A percentile compares a stretch with the other conserved stretches of the same genome.
Conservation (phyloP, 2,329 filamentous ascomycete species). For the Diaporthe helianthi region DNA sequence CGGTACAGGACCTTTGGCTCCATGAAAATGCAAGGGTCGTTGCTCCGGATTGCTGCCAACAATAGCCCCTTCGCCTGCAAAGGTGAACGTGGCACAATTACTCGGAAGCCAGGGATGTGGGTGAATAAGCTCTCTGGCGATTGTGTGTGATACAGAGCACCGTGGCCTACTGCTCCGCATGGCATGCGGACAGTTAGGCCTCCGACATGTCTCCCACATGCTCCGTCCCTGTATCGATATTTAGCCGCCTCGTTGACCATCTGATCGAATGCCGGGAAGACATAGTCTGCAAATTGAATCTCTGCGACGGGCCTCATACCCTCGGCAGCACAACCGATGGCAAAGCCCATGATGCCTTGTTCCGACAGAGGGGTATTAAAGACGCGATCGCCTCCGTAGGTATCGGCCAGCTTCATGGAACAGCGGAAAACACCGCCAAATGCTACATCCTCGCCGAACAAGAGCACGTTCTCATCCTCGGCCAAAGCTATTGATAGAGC, state of each 20-base stretch:
- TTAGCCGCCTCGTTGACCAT: constrained; percentile 80
- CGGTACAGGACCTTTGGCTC: constrained; percentile 94
- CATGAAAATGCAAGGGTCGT: constrained; percentile 91
- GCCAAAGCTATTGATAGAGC: constrained; percentile 83
- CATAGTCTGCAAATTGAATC: constrained; percentile 81
- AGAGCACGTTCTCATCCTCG: constrained; percentile 82
- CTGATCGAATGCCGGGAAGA: constrained; percentile 79
- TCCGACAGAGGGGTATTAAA: constrained; percentile 76
- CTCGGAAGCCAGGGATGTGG: constrained; percentile 83
- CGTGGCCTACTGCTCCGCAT: constrained; percentile 87
- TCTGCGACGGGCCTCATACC: constrained; percentile 73
- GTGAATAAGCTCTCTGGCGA: constrained; percentile 88
- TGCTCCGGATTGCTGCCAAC: constrained; percentile 76
- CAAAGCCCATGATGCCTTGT: constrained; percentile 74
- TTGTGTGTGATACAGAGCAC: constrained; percentile 87
- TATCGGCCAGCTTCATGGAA: constrained; percentile 69
- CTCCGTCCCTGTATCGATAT: constrained; percentile 77
- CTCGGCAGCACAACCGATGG: constrained; percentile 69
- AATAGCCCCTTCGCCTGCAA: constrained; percentile 88
- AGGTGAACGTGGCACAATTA: constrained; percentile 86
- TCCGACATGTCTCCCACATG: constrained; percentile 67
- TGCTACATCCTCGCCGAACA: constrained; percentile 96
- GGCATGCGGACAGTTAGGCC: constrained; percentile 91
- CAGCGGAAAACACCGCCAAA: constrained; percentile 80
- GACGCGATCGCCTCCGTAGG: constrained; percentile 72